Evolutionary conservation across 306 rosid species (phyloP), one percentile per base, ranked within the genome.

Genomic region (Abrus pulchellus): DNA sequence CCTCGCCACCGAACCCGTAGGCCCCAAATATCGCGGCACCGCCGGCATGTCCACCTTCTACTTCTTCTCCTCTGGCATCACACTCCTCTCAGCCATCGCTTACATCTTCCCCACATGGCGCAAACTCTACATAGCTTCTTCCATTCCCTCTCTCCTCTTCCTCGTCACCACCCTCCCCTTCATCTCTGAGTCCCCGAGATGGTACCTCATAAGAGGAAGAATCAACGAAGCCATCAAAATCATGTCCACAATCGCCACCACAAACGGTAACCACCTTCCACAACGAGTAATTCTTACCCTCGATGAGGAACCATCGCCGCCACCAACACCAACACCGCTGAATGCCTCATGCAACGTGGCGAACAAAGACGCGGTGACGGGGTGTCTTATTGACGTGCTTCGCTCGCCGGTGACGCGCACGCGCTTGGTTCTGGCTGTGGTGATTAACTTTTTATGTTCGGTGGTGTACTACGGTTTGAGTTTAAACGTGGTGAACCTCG

Each of bases 41-140:
- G 89, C 86, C 0, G 97, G 97, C 67, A 93, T 93, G 97, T 93
- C 91, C 75, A 88, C 97, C 14, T 93, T 91, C 80, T 91, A 90
- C 97, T 93, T 93, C 90, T 93, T 93, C 92, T 88, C 97, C 28
- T 43, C 84, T 0, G 97, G 97, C 61, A 91, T 90, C 3, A 94
- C 89, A 1, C 1, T 86, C 8, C 89, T 93, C 74, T 78, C 97
- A 0, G 89, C 54, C 74, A 86, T 87, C 0, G 94, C 97, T 36
- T 93, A 81, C 80, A 3, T 73, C 69, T 91, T 90, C 75, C 82
- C 38, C 1, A 33, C 87, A 38, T 90, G 97, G 97, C 93, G 93
- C 1, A 32, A 80, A 0, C 95, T 92, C 56, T 92, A 92, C 83
- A 72, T 92, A 0, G 92, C 88, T 69, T 77, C 93, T 27, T 89